Evolutionary conservation across 371 early-diverging fungal species (phyloP).

Genomic region (Rhizopus arrhizus): DNA sequence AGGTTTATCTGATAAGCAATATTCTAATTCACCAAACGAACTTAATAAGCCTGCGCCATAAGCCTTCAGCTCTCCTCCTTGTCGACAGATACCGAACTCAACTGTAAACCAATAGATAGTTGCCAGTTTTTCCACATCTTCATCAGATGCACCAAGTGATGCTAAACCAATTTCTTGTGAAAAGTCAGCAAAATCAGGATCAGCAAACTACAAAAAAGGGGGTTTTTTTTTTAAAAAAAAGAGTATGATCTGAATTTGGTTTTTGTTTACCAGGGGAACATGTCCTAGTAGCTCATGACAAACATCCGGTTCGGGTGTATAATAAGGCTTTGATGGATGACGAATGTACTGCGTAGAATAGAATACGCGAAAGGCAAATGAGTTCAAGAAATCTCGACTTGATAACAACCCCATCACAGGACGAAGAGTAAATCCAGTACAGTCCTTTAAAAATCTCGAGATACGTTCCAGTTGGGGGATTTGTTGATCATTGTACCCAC

Average conservation of each 20-base stretch:
- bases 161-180: constrained; percentile 96
- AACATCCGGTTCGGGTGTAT: constrained; percentile 94
- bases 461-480: constrained; percentile 93
- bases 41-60: constrained; percentile 95
- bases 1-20: constrained; percentile 81
- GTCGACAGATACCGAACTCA: constrained; percentile 92
- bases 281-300: constrained; percentile 88
- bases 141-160: constrained; percentile 91
- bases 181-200: constrained; percentile 95
- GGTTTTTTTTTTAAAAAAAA: background rate
- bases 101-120: constrained; percentile 96
- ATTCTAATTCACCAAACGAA: constrained; percentile 95
- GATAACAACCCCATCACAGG: constrained; percentile 95
- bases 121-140: constrained; percentile 86
- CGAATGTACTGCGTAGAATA: constrained; percentile 97
- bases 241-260: no score
- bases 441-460: constrained; percentile 93
- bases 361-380: constrained; percentile 96
- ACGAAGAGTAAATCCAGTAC: constrained; percentile 95
- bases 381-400: constrained; percentile 93
- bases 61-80: constrained; percentile 81
- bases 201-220: constrained; percentile 68
- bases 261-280: constrained; percentile 58
- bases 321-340: constrained; percentile 88
- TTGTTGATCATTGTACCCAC: constrained; percentile 81